Conservation (phyloP, 768 basidiomycete species). For the Boletus rufocinnamomeus region DNA sequence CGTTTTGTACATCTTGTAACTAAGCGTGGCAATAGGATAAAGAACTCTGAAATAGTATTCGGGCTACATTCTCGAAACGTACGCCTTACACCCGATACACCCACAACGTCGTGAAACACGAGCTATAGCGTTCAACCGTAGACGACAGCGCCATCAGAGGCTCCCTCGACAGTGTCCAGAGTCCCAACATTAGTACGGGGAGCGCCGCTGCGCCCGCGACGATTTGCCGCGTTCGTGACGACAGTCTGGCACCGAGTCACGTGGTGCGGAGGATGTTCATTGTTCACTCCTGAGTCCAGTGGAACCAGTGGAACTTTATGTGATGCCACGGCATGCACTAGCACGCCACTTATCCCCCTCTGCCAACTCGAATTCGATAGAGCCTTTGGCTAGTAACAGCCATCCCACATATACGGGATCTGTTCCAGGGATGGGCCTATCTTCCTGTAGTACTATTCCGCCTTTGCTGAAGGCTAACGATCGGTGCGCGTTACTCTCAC, state of each 20-base stretch:
- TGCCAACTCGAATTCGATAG: too few species aligned
- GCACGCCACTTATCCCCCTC: too few species aligned
- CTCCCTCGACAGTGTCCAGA: constrained; percentile 56
- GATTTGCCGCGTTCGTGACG: constrained; percentile 29
- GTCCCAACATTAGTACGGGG: constrained; percentile 59
- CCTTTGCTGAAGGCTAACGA: too few species aligned
- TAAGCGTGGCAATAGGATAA: not conserved
- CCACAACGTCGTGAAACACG: constrained; percentile 47
- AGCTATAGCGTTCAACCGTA: constrained; percentile 50
- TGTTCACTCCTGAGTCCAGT: too few species aligned
- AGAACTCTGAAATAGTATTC: not conserved
- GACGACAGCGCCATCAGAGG: constrained; percentile 58
- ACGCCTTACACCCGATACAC: constrained; percentile 47
- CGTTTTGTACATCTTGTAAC: not conserved
- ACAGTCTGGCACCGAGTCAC: constrained; percentile 33
- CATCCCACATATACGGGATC: too few species aligned
- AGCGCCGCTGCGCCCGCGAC: constrained; percentile 41
- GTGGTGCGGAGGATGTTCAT: constrained; percentile 52
- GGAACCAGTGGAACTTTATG: too few species aligned
- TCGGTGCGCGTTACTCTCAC: too few species aligned
- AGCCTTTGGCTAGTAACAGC: too few species aligned
- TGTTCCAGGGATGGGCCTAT: too few species aligned
- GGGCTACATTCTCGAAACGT: not conserved
- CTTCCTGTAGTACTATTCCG: too few species aligned
- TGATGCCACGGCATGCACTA: too few species aligned